Percentiles rank a stretch among this genome's conserved stretches.
Evolutionary conservation across 192 early-diverging fungal species (phyloP).

Genomic region (Glomus cerebriforme): DNA sequence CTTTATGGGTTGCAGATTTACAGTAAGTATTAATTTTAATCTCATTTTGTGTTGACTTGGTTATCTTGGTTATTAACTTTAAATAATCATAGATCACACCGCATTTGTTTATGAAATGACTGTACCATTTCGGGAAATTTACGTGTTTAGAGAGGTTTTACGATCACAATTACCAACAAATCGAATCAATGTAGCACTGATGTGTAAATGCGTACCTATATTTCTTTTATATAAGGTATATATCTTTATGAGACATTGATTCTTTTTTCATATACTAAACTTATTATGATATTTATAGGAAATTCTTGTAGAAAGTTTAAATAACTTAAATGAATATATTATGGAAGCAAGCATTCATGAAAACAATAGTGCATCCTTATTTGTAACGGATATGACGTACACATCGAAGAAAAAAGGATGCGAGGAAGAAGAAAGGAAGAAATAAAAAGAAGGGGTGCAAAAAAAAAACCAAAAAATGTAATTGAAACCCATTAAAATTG

Average conservation of each 20-base stretch:
- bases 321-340: too few species aligned
- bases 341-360: not conserved
- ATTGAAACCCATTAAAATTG: too few species aligned
- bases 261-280: not conserved
- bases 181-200: not conserved
- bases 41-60: not conserved
- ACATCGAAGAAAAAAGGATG: too few species aligned
- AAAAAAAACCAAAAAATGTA: too few species aligned
- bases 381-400: too few species aligned
- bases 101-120: too few species aligned
- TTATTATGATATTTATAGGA: too few species aligned
- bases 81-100: conserved; percentile 20
- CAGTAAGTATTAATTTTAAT: conserved; percentile 11
- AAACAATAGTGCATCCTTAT: too few species aligned
- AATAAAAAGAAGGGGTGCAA: too few species aligned
- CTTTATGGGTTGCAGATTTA: conserved; percentile 25
- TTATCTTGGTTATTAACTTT: conserved; percentile 21
- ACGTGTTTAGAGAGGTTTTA: conserved; percentile 16
- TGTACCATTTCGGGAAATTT: not conserved
- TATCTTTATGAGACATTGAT: not conserved
- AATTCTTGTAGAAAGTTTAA: too few species aligned
- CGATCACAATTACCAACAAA: conserved; percentile 5
- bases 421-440: too few species aligned
- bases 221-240: conserved; percentile 20
- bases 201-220: not conserved